Base-by-base conservation (phyloP, 805 yeast genomes). In the Cyberlindnera xylosilytica region DNA sequence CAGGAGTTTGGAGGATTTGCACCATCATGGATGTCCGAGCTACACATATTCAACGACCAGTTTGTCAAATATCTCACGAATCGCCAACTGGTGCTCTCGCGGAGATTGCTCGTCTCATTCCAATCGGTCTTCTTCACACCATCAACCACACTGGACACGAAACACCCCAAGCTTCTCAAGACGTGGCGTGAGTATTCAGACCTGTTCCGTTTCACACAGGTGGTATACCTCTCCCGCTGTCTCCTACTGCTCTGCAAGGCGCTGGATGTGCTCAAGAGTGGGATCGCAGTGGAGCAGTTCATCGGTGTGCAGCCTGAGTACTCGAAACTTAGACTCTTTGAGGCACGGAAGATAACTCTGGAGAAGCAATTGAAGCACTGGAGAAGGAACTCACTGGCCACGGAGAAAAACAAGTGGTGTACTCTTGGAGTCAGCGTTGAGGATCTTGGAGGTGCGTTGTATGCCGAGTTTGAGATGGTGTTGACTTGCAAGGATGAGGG, bases 141-240 rank as follows among this genome's bases (percentile, higher is more conserved):
- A 20, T 15, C 28, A 23, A 5, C 9, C n/a, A 7, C 9, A 6
- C 18, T 19, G 6, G 18, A 38, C 11, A 4, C 33, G 2, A 16
- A 6, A 3, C 41, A 41, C 13, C 13, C 38, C 2, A 16, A 13
- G n/a, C 20, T 43, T 12, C 17, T 43, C 18, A 35, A 16, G 9
- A 16, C n/a, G 6, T 43, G 46, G 46, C 23, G 43, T n/a, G 27
- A 30, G 24, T 43, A 29, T 13, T 36, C 27, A 20, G 46, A 43
- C 20, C 2, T 38, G 8, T 43, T 35, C 35, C 28, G 46, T 20
- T 31, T 43, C 11, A 13, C 18, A 9, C 46, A 43, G 20, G 30
- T 35, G 13, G 13, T 20, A 12, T 43, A 20, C 29, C 12, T 43
- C 2, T 29, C 40, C 4, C n/a, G 46, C 7, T 29, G 46, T 27